Base-by-base conservation (phyloP, 805 yeast genomes). In the Pichia pseudocactophila region DNA sequence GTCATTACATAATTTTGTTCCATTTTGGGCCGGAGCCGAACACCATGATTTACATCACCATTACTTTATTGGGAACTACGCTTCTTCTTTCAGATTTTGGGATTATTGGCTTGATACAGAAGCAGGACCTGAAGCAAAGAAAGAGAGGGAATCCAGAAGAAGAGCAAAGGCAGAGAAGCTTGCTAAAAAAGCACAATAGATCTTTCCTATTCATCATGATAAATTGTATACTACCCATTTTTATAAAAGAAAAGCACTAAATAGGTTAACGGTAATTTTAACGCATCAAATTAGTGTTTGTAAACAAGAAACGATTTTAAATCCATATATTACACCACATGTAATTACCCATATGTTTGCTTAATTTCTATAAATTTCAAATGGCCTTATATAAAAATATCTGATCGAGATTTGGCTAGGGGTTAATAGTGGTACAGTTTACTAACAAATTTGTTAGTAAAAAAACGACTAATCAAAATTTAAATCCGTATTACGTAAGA, bases 11-110 rank as follows among this genome's bases (percentile, higher is more conserved):
- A 57, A 73, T 43, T 64, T 73, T 54, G 40, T 75, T n/a, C 81
- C 81, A 34, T 68, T 75, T 58, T 75, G 81, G 81, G 80, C 81
- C 9, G 81, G 80, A 27, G 80, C 80, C 31, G 78, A 71, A 43
- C 81, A 75, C 52, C 81, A 75, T 52, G 81, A 75, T 52, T 67
- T 69, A 45, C 81, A 75, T 50, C 81, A 75, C 49, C 81, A 74
- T 51, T 71, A 69, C 55, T 75, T 75, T 49, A 73, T 75, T 46
- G 81, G 81, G 16, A 71, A 71, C 52, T 75, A 75, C 50, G 76
- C 80, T 20, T 70, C 76, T 33, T 66, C 74, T 22, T 75, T 75
- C 61, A 70, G 78, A 55, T 73, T 77, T 74, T 73, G 76, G 73
- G 81, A 75, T 50, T 70, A 51, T 50, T 49, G 63, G 17, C 63